These are phyloP conservation scores for Exophiala oligosperma DNA, from an alignment of 2,329 filamentous ascomycete genomes.

Conservation along the genomic window DNA sequence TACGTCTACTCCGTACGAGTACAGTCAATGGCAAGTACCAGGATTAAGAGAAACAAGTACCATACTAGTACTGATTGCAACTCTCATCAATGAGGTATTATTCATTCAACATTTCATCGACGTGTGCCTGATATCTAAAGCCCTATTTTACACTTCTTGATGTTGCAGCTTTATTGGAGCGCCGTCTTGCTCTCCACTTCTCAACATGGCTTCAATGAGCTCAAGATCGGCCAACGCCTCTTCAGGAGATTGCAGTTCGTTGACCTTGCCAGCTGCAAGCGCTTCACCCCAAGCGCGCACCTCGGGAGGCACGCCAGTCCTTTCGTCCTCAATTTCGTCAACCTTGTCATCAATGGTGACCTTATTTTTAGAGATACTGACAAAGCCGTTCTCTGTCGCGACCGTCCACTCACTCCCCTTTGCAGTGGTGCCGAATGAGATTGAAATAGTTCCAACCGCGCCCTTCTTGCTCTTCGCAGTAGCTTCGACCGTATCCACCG, in stretches of 20 bases:
- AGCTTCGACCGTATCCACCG: conserved; percentile 59
- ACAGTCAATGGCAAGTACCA: too few species aligned
- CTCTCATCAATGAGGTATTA: too few species aligned
- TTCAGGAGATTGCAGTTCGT: conserved; percentile 49
- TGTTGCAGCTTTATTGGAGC: conserved; percentile 25
- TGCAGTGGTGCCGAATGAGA: conserved; percentile 56
- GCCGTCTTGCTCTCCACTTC: conserved; percentile 37
- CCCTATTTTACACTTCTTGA: conserved; percentile 25
- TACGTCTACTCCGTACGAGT: too few species aligned
- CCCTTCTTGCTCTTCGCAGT: conserved; percentile 50
- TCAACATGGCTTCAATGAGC: conserved; percentile 29
- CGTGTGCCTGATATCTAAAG: background rate
- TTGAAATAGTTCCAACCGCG: conserved; percentile 49
- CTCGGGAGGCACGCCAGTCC: conserved; percentile 53
- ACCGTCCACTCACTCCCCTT: conserved; percentile 51
- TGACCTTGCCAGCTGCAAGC: conserved; percentile 42
- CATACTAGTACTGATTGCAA: background rate
- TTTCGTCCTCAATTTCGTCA: conserved; percentile 48
- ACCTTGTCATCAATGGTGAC: conserved; percentile 39
- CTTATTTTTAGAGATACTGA: conserved; percentile 43
- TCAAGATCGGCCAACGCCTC: conserved; percentile 39
- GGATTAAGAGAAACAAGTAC: too few species aligned
- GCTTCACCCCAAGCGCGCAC: conserved; percentile 53
- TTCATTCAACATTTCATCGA: too few species aligned
- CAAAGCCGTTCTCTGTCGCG: conserved; percentile 52